Evolutionary conservation across 208 protist species (phyloP).

Genomic region (Trypanosoma melophagium): DNA sequence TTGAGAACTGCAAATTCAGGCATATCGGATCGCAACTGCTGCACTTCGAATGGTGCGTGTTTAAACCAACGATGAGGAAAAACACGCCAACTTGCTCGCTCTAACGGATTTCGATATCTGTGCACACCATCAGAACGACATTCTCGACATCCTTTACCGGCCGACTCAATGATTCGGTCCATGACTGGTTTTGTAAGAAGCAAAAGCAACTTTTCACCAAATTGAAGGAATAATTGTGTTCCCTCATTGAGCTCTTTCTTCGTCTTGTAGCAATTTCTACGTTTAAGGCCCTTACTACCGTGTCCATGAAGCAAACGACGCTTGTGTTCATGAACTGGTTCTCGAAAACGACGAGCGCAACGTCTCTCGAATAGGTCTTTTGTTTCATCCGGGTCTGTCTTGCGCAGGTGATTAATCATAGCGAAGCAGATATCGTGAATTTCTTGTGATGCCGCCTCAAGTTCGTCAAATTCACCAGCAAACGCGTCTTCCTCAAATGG

Average conservation of each 20-base stretch:
- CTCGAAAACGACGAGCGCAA: conserved; percentile 61
- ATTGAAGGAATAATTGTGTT: conserved; percentile 68
- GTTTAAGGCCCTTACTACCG: conserved; percentile 37
- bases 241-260: conserved; percentile 60
- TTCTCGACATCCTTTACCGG: conserved; percentile 62
- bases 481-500: conserved; percentile 24
- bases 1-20: conserved; percentile 66
- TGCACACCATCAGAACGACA: conserved; percentile 73
- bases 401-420: conserved; percentile 75
- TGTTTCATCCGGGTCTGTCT: conserved; percentile 61
- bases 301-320: conserved; percentile 71
- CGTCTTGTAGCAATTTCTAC: conserved; percentile 63
- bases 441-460: conserved; percentile 90
- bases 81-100: conserved; percentile 66
- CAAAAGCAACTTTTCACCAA: conserved; percentile 79
- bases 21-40: conserved; percentile 87
- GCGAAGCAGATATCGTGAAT: conserved; percentile 86
- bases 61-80: conserved; percentile 88
- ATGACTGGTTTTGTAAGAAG: conserved; percentile 74
- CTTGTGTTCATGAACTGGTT: conserved; percentile 73
- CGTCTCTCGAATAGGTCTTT: conserved; percentile 67
- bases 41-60: conserved; percentile 88
- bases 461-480: conserved; percentile 79
- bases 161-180: conserved; percentile 74
- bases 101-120: conserved; percentile 40